Conservation (phyloP, 139 green algal genomes). For the Chlamydomonas applanata region DNA sequence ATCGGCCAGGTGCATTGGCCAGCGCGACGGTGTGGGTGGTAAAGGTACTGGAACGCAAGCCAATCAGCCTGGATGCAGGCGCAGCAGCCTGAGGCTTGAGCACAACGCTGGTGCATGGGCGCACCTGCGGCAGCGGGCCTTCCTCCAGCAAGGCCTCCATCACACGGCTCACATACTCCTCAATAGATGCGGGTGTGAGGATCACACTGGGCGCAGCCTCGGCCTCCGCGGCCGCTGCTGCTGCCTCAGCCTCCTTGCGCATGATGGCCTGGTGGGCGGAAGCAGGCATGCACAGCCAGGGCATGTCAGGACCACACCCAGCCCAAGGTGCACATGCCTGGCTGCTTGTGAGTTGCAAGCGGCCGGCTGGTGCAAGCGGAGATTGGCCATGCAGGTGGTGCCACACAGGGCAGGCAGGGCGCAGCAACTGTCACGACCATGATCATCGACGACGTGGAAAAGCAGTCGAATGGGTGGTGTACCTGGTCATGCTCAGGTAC, state of each 20-base stretch:
- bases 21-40: too few relatives aligned
- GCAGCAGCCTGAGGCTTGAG: neutral
- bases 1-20: too few relatives aligned
- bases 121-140: slow-evolving; percentile 17
- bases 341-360: too few relatives aligned
- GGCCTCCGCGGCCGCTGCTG: neutral
- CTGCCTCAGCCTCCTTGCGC: neutral
- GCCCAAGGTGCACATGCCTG: too few relatives aligned
- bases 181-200: neutral
- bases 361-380: too few relatives aligned
- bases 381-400: neutral
- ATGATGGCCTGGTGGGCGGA: neutral
- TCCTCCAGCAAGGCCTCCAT: neutral
- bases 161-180: slow-evolving; percentile 12
- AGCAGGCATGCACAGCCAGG: too few relatives aligned
- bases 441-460: too few relatives aligned
- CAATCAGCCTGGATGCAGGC: neutral
- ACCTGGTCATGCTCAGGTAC: slow-evolving; percentile 17
- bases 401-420: neutral
- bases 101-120: neutral
- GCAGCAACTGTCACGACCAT: too few relatives aligned
- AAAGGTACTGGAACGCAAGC: too few relatives aligned
- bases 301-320: too few relatives aligned
- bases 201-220: neutral
- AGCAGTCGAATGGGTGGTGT: too few relatives aligned